Percentiles rank a stretch among this genome's conserved stretches.
Conservation (phyloP, 345 rosid genomes). For the Eucalyptus globulus region DNA sequence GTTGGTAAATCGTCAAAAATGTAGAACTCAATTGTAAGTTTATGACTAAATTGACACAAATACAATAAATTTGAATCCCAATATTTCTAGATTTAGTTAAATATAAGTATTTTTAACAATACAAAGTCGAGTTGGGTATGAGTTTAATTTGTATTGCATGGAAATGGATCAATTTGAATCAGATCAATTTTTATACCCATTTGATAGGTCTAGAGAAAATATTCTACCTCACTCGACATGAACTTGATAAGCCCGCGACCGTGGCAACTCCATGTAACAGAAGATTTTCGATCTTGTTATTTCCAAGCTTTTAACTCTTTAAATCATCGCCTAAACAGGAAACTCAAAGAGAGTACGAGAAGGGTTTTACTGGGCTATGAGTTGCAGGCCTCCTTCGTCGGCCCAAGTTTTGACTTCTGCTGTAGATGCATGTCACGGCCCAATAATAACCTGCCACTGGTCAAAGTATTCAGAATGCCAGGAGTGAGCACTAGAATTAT, state of each 20-base stretch:
- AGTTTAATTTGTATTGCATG: not conserved
- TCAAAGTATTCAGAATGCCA: not conserved
- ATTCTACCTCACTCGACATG: not conserved
- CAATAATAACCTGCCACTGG: not conserved
- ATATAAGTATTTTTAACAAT: too few relatives aligned
- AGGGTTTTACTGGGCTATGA: not conserved
- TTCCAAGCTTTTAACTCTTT: not conserved
- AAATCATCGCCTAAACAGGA: not conserved
- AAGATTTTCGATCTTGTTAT: not conserved
- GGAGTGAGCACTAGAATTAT: not conserved
- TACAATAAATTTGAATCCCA: not conserved
- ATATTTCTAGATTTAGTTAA: not conserved
- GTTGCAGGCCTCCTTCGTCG: not conserved
- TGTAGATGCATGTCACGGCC: not conserved
- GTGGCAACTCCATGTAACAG: not conserved
- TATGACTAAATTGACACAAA: fast-evolving
- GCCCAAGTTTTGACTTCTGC: not conserved
- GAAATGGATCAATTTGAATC: too few relatives aligned
- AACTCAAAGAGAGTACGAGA: not conserved
- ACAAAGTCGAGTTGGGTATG: fast-evolving
- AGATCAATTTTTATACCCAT: too few relatives aligned
- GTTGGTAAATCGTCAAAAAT: too few relatives aligned
- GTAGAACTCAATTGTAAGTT: too few relatives aligned
- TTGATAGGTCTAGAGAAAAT: not conserved
- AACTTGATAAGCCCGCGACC: not conserved